phyloP scores from a whole-genome alignment of 495 filamentous ascomycete genomes.

The Apodospora peruviana region DNA sequence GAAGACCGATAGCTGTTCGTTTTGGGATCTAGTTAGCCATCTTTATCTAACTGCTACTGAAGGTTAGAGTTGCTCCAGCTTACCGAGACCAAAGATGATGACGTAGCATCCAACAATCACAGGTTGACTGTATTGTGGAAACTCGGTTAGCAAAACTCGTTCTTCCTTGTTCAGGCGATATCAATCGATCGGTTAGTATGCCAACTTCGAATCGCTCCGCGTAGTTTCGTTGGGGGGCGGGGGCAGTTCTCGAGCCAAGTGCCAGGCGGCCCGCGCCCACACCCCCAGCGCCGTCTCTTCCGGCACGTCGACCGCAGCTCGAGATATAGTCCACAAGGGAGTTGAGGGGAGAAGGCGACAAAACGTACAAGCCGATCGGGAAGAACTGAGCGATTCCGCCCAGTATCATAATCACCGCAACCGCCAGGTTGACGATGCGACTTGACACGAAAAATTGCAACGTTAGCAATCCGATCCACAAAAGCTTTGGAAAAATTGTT shows the following conservation, averaged over 20 bases:
- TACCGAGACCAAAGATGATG: constrained; percentile 85
- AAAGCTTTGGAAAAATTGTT: too few relatives aligned
- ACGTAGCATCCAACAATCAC: constrained; percentile 80
- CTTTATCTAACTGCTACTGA: too few relatives aligned
- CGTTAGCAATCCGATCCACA: too few relatives aligned
- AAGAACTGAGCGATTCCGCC: constrained; percentile 91
- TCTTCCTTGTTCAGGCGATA: neutral
- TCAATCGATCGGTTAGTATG: neutral
- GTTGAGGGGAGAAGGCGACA: constrained; percentile 14
- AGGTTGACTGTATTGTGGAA: constrained; percentile 41
- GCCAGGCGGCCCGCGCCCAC: neutral
- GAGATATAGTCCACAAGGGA: neutral
- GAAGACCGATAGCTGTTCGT: constrained; percentile 53
- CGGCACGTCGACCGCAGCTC: too few relatives aligned
- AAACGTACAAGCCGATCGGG: constrained; percentile 13
- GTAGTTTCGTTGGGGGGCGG: too few relatives aligned
- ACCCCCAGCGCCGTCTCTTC: too few relatives aligned
- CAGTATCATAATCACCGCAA: constrained; percentile 81
- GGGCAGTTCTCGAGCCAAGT: neutral
- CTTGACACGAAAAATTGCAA: constrained; percentile 34
- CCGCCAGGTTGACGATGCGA: constrained; percentile 88
- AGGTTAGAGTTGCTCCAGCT: too few relatives aligned
- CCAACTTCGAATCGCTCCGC: too few relatives aligned
- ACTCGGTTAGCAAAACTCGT: constrained; percentile 6
- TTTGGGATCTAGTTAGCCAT: too few relatives aligned